phyloP scores from a whole-genome alignment of 352 stramenopile species.

The Phytophthora rubi region DNA sequence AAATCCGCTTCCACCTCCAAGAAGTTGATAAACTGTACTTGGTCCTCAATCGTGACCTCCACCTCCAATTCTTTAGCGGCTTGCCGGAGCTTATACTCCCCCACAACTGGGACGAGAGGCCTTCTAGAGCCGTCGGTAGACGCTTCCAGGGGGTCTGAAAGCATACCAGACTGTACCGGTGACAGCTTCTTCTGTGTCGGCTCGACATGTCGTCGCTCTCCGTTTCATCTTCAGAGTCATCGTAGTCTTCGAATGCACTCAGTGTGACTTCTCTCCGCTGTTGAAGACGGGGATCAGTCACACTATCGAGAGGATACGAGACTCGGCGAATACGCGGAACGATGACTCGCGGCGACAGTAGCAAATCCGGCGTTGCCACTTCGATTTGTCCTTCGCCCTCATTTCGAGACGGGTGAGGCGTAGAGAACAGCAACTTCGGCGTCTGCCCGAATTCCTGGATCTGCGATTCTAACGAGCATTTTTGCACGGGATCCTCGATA shows the following conservation, averaged over 20 bases:
- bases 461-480: conserved; percentile 92
- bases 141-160: conserved; percentile 47
- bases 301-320: conserved; percentile 20
- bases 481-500: conserved; percentile 89
- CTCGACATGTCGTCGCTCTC: conserved; percentile 13
- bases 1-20: conserved; percentile 65
- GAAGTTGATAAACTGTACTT: conserved; percentile 34
- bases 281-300: conserved; percentile 18
- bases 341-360: conserved; percentile 48
- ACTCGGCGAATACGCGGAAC: conserved; percentile 28
- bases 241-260: conserved; percentile 38
- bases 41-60: conserved; percentile 47
- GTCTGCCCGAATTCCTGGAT: conserved; percentile 95
- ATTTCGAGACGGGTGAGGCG: conserved; percentile 66
- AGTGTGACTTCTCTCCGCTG: conserved; percentile 32
- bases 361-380: conserved; percentile 56
- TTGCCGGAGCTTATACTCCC: conserved; percentile 40
- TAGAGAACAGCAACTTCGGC: conserved; percentile 80
- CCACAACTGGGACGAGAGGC: conserved; percentile 47
- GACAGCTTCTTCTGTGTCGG: conserved; percentile 4
- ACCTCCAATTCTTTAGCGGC: conserved; percentile 61
- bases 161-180: conserved; percentile 50
- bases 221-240: conserved; percentile 47
- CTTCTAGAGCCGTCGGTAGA: conserved; percentile 42
- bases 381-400: conserved; percentile 54